Percentiles rank a stretch among this genome's conserved stretches.
phyloP scores from a whole-genome alignment of 805 yeast species.

The Candida ficus region DNA sequence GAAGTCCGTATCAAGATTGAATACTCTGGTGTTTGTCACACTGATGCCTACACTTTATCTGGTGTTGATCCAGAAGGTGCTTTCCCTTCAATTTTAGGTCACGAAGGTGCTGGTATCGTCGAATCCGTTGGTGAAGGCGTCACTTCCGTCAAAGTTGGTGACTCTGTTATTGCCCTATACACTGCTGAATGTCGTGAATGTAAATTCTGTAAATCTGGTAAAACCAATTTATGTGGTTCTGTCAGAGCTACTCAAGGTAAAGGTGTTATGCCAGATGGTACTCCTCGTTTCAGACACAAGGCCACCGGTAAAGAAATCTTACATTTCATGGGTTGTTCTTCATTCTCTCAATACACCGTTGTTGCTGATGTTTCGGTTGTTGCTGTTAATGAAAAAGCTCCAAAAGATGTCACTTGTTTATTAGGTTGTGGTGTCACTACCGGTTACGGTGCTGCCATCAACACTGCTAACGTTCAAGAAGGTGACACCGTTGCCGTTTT shows the following conservation, averaged over 20 bases:
- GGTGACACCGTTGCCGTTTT: slow-evolving; percentile 95
- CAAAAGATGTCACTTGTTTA: slow-evolving; percentile 81
- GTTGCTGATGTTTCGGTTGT: slow-evolving; percentile 97
- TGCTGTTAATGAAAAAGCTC: slow-evolving; percentile 80
- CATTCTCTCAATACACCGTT: slow-evolving; percentile 95
- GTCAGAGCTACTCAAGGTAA: slow-evolving; percentile 97
- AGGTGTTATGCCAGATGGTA: slow-evolving; percentile 99
- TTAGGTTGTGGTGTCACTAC: slow-evolving; percentile 99
- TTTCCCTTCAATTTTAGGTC: slow-evolving; percentile 91
- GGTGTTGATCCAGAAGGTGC: slow-evolving; percentile 97
- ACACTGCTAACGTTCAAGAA: slow-evolving; percentile 83
- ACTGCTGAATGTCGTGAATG: slow-evolving; percentile 97
- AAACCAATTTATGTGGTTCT: slow-evolving; percentile 93
- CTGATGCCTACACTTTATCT: slow-evolving; percentile 94
- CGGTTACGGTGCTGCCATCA: slow-evolving; percentile 96
- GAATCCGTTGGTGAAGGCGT: slow-evolving; percentile 96
- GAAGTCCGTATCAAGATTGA: slow-evolving; percentile 90
- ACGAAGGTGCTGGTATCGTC: slow-evolving; percentile 97
- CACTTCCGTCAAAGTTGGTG: slow-evolving; percentile 85
- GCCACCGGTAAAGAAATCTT: slow-evolving; percentile 73
- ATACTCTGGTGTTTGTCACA: slow-evolving; percentile 95
- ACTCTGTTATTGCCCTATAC: slow-evolving; percentile 87
- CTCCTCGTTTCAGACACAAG: slow-evolving; percentile 74
- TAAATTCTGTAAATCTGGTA: slow-evolving; percentile 90
- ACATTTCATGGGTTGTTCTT: slow-evolving; percentile 98